These are phyloP conservation scores for Lomentospora prolificans DNA, from an alignment of 2,329 filamentous ascomycete genomes.

Conservation along the genomic window DNA sequence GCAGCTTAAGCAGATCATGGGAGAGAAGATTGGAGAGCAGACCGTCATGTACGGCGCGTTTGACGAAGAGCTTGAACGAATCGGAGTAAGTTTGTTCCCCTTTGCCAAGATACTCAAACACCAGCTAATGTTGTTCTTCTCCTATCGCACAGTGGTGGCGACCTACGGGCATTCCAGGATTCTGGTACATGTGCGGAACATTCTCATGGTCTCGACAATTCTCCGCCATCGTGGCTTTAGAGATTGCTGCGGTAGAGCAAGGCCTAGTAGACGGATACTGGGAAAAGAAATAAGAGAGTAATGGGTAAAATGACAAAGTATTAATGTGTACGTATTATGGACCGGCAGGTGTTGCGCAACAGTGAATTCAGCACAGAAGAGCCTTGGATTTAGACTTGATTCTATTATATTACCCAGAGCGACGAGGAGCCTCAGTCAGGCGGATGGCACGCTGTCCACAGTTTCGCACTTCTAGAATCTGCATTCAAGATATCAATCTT, in stretches of 20 bases:
- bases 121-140: constrained; percentile 7
- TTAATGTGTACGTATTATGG: too few species aligned
- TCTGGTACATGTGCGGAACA: constrained; percentile 30
- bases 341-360: too few species aligned
- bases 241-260: constrained; percentile 26
- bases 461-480: too few species aligned
- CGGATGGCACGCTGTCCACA: too few species aligned
- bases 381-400: too few species aligned
- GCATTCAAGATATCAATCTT: too few species aligned
- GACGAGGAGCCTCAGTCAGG: too few species aligned
- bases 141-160: constrained; percentile 23
- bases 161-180: constrained; percentile 24
- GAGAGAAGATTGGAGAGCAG: constrained; percentile 22
- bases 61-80: constrained; percentile 23
- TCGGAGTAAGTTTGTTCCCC: constrained; percentile 15
- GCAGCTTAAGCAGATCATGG: constrained; percentile 24
- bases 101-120: background rate
- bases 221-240: constrained; percentile 25
- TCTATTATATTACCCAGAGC: too few species aligned
- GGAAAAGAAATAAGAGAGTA: background rate
- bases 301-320: too few species aligned
- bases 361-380: too few species aligned
- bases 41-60: constrained; percentile 25
- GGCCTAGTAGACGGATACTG: constrained; percentile 10
- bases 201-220: constrained; percentile 24